Evolutionary conservation across 306 rosid species (phyloP).

Genomic region (Medicago truncatula): MtrunA17r5.0-ANR NC_053042.1:29787501-29788000

Average conservation of each 20-base stretch:
- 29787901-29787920: slow-evolving; percentile 71
- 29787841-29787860: slow-evolving; percentile 83
- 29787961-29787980: neutral
- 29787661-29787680: neutral
- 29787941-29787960: neutral
- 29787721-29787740: slow-evolving; percentile 65
- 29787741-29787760: slow-evolving; percentile 54
- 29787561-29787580: slow-evolving; percentile 30
- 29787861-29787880: slow-evolving; percentile 82
- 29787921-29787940: slow-evolving; percentile 15
- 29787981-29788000: no score
- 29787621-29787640: slow-evolving; percentile 1
- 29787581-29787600: slow-evolving; percentile 23
- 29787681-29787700: slow-evolving; percentile 13
- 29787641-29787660: slow-evolving; percentile 25
- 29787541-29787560: neutral
- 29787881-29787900: slow-evolving; percentile 67
- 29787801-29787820: slow-evolving; percentile 80
- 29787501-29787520: no score
- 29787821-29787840: slow-evolving; percentile 82
- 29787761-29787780: slow-evolving; percentile 72
- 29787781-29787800: slow-evolving; percentile 69
- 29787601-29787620: slow-evolving; percentile 28
- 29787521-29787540: neutral
- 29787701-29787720: slow-evolving; percentile 62